Conservation (phyloP, 148 eudicot genomes). For the Vaccinium macrocarpon region DNA sequence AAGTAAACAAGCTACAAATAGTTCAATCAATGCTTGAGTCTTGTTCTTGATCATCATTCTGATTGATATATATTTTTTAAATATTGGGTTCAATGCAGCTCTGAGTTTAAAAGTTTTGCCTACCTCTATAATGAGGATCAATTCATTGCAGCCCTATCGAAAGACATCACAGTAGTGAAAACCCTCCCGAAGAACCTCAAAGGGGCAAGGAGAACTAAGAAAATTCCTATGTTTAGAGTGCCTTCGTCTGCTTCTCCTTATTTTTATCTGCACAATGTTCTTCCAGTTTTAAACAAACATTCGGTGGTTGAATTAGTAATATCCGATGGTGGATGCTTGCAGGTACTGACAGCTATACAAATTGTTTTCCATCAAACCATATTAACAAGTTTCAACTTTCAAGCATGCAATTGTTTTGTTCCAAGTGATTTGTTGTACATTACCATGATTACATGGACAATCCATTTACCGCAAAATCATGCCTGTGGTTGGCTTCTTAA, state of each 20-base stretch:
- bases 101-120: slow-evolving; percentile 89
- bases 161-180: slow-evolving; percentile 72
- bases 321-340: slow-evolving; percentile 94
- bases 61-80: neutral
- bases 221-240: slow-evolving; percentile 68
- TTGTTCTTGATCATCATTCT: neutral
- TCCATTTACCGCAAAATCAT: neutral
- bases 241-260: slow-evolving; percentile 56
- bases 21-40: neutral
- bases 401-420: neutral
- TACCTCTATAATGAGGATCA: slow-evolving; percentile 90
- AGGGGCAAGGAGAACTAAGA: slow-evolving; percentile 76
- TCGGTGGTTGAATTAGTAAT: slow-evolving; percentile 71
- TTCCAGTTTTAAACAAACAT: slow-evolving; percentile 71
- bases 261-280: slow-evolving; percentile 74
- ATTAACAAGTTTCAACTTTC: neutral
- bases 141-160: slow-evolving; percentile 67
- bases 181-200: slow-evolving; percentile 87
- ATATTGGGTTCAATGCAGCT: slow-evolving; percentile 42
- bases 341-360: slow-evolving; percentile 37
- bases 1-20: neutral
- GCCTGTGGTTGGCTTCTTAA: neutral
- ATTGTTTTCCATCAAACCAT: neutral
- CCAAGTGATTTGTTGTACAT: neutral
- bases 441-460: neutral